Base-by-base conservation (phyloP, 2,329 filamentous ascomycete species). In the Botrytis hyacinthi region DNA sequence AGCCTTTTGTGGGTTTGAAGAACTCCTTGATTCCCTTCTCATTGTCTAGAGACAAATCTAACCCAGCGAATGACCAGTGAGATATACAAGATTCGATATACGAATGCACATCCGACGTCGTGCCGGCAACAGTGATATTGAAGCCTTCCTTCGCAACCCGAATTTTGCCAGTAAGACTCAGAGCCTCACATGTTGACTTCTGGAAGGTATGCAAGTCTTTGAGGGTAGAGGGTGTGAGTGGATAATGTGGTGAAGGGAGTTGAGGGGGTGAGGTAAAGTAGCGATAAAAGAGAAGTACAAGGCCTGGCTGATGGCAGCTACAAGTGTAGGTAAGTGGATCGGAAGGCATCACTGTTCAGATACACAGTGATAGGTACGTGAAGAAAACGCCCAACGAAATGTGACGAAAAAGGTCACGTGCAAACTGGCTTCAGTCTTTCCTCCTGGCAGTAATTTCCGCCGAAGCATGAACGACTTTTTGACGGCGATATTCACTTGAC, bases 281-380 rank as follows among this genome's bases (percentile, higher is more conserved):
- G n/a, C 80, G 77, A 51, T 81, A 81, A 74, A 81, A 81, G 26
- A 81, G 76, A 40, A 81, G 78, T 10, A 81, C 76, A 10, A 74
- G 71, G 9, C 80, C 80, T 20, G 74, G 73, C 18, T 73, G 48
- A 8, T 46, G 32, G 66, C 80, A 81, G 40, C 76, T 79, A 65
- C 80, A 81, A n/a, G 67, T 77, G 67, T 78, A 81, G 14, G 79
- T 77, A 12, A 81, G 59, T 3, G 80, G 79, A 44, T 81, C 80
- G 18, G 80, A 81, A 48, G 71, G 71, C 71, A 72, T 72, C 37
- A 26, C 51, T 29, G 35, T 57, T 68, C 37, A 40, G 65, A 22
- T 63, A 63, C 7, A 44, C 37, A 9, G 26, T 54, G 35, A 51
- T 46, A 40, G 37, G 37, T 40, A 16, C 3, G 32, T 37, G 29